phyloP scores from a whole-genome alignment of 495 filamentous ascomycete species.

The Baudoinia panamericana region DNA sequence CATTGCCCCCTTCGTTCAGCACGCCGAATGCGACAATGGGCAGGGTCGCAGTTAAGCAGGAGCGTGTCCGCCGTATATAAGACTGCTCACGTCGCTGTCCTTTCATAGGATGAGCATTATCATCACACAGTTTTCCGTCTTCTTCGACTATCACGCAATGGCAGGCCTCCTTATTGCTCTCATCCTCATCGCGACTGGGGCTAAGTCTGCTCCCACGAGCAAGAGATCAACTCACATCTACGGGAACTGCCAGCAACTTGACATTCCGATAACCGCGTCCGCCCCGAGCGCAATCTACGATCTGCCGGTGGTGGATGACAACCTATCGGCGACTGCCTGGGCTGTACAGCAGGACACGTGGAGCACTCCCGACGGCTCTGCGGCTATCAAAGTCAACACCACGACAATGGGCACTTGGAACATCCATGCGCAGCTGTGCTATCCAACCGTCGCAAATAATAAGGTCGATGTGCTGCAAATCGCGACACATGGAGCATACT shows the following conservation, averaged over 20 bases:
- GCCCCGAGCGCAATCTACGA: constrained; percentile 19
- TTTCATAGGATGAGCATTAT: too few relatives aligned
- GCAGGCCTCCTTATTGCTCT: too few relatives aligned
- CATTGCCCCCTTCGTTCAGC: too few relatives aligned
- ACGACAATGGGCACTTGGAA: constrained; percentile 19
- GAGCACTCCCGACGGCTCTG: constrained; percentile 8
- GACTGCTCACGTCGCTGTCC: too few relatives aligned
- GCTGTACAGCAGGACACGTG: constrained; percentile 20
- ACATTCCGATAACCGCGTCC: constrained; percentile 18
- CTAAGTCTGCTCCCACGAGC: too few relatives aligned
- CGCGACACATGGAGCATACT: constrained; percentile 15
- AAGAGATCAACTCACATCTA: too few relatives aligned
- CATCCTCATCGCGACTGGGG: too few relatives aligned
- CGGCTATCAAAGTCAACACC: constrained; percentile 22
- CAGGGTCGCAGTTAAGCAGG: too few relatives aligned
- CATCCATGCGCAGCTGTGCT: constrained; percentile 15
- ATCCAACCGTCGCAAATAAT: background rate
- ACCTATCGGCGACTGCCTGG: constrained; percentile 21
- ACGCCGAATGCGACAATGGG: too few relatives aligned
- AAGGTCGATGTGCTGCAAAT: constrained; percentile 9
- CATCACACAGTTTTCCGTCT: too few relatives aligned
- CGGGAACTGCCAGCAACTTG: constrained; percentile 20
- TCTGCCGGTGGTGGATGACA: constrained; percentile 19
- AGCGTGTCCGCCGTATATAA: too few relatives aligned
- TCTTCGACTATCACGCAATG: too few relatives aligned